Conservation (phyloP, 495 filamentous ascomycete species). For the Parachaetomium inaequale region DNA sequence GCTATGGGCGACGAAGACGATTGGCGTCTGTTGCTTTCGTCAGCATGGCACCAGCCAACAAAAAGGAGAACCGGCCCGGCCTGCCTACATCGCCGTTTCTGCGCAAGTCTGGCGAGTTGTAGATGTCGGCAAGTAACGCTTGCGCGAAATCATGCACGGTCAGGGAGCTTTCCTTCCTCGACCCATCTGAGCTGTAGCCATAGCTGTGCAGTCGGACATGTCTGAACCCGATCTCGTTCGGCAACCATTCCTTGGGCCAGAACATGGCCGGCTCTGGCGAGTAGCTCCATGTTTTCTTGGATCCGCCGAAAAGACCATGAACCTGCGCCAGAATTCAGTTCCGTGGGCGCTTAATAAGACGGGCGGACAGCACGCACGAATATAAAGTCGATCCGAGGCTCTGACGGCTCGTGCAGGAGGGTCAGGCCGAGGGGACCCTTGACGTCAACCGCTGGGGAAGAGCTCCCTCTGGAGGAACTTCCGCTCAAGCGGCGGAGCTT, state of each 20-base stretch:
- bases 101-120: constrained; percentile 18
- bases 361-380: constrained; percentile 16
- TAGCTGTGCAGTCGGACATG: constrained; percentile 30
- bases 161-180: constrained; percentile 11
- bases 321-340: constrained; percentile 6
- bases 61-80: not conserved
- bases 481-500: not conserved
- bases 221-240: constrained; percentile 23
- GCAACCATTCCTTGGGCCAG: constrained; percentile 36
- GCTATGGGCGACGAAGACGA: constrained; percentile 30
- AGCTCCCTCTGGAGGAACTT: not conserved
- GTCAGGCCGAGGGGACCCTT: constrained; percentile 19
- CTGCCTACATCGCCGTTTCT: constrained; percentile 19
- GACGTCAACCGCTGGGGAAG: not conserved
- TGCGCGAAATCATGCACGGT: constrained; percentile 28
- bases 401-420: constrained; percentile 20
- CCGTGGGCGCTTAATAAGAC: no score
- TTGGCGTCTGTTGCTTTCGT: constrained; percentile 18
- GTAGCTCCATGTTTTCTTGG: constrained; percentile 27
- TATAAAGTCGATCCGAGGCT: constrained; percentile 25
- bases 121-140: constrained; percentile 24
- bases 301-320: constrained; percentile 31
- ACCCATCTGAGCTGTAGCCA: constrained; percentile 31
- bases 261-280: constrained; percentile 15
- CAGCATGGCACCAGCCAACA: not conserved